These are phyloP conservation scores for Puccinia horiana DNA, from an alignment of 1,284 basidiomycete species.

Conservation along the genomic window DNA sequence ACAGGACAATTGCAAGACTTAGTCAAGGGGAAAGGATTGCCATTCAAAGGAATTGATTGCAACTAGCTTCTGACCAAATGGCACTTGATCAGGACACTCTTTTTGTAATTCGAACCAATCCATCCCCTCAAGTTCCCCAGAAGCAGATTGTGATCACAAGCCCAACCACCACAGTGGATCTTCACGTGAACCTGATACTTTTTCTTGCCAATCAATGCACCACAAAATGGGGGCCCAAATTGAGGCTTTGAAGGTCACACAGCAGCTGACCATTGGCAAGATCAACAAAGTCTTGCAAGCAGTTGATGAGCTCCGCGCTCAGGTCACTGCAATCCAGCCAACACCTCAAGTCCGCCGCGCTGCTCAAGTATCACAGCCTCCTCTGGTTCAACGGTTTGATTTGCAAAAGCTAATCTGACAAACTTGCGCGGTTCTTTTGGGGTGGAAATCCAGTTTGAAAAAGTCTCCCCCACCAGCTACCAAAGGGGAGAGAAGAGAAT, in stretches of 20 bases:
- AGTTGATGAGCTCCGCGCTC: not conserved
- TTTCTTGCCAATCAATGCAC: not conserved
- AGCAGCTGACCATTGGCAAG: not conserved
- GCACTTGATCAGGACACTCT: not conserved
- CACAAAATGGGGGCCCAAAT: not conserved
- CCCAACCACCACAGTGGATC: not conserved
- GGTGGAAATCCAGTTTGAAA: not conserved
- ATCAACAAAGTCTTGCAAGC: not conserved
- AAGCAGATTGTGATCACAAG: not conserved
- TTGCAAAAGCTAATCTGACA: not conserved
- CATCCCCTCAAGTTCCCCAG: not conserved
- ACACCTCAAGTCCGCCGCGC: not conserved
- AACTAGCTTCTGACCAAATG: not conserved
- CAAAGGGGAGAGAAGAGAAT: not conserved
- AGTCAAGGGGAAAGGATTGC: not conserved
- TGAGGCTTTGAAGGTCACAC: not conserved
- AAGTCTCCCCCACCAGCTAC: not conserved
- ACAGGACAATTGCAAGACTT: not conserved
- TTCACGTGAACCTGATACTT: not conserved
- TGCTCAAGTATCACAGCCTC: not conserved
- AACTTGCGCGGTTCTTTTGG: not conserved
- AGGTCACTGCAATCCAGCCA: not conserved
- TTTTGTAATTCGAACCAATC: not conserved
- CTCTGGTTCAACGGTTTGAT: not conserved
- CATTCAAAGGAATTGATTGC: not conserved